Evolutionary conservation across 768 basidiomycete genomes (phyloP), one percentile per base, ranked within the genome.

Genomic region (Hericium erinaceus): DNA sequence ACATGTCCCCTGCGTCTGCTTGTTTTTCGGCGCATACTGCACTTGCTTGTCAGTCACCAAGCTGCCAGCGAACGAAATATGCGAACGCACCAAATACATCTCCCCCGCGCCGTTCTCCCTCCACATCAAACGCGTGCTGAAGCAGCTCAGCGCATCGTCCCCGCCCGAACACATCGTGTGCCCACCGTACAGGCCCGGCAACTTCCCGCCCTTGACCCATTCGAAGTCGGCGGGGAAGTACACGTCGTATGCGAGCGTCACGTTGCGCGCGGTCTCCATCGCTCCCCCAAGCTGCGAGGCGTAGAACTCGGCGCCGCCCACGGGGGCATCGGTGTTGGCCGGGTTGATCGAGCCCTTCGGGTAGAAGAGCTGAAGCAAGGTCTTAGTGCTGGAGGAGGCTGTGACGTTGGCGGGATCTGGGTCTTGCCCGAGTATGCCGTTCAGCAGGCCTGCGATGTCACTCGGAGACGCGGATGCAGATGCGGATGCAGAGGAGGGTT

Each of bases 51-150:
- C 37, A 49, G 56, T 2, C 48, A 41, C 22, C 16, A 22, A 28
- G 18, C 4, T 33, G 44, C 39, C 22, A 40, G 28, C 24, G 8
- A 52, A 37, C 24, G 8, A 11, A 52, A 56, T n/a, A 54, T 15
- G 4, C 37, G 22, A 9, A 20, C 33, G 49, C 64, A 88, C 86
- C 58, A 88, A 73, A 64, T 91, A 92, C 26, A 90, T 71, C 65
- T 94, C 92, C 4, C 91, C 92, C 0, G 68, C 69, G 4, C 92
- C 91, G 0, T 70, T 71, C 12, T 68, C 64, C 40, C 87, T 75
- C 86, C 87, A 94, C 92, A 95, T 94, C 62, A 94, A 57, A 26
- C 92, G 72, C 6, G 91, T 92, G 65, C 87, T 90, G 66, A 90
- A 95, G 64, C 92, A 95, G 48, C 78, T 75, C 39, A 73, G 61